phyloP scores from a whole-genome alignment of 2,329 filamentous ascomycete genomes.

The Sporothrix protearum region DNA sequence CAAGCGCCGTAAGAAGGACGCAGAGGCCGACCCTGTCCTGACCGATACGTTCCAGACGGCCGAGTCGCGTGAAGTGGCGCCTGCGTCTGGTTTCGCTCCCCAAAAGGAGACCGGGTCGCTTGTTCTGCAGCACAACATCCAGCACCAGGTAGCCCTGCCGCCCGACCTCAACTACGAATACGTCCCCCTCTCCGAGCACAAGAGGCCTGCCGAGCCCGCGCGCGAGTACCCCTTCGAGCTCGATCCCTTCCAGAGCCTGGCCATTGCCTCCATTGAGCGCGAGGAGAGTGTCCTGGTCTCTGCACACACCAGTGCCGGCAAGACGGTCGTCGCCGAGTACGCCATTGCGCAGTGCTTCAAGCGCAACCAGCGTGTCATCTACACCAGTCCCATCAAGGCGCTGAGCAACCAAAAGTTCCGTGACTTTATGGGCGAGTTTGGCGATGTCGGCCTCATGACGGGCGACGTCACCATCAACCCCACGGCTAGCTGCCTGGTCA shows the following conservation, averaged over 20 bases:
- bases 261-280: constrained; percentile 90
- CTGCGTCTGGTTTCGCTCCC: constrained; percentile 65
- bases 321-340: constrained; percentile 97
- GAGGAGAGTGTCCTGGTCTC: constrained; percentile 96
- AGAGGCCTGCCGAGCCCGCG: constrained; percentile 81
- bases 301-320: constrained; percentile 94
- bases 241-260: constrained; percentile 94
- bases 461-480: constrained; percentile 99
- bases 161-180: constrained; percentile 94
- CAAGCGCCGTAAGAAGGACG: constrained; percentile 62
- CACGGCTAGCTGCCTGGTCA: constrained; percentile 93
- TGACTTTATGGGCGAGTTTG: constrained; percentile 93
- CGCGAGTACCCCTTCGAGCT: constrained; percentile 83
- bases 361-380: constrained; percentile 97
- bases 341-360: constrained; percentile 96
- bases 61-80: constrained; percentile 84
- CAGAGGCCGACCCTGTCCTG: constrained; percentile 67
- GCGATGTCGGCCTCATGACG: constrained; percentile 96
- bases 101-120: constrained; percentile 64
- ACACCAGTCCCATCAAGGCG: constrained; percentile 98
- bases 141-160: constrained; percentile 93
- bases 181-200: constrained; percentile 90
- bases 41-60: constrained; percentile 95
- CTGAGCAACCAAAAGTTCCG: constrained; percentile 98
- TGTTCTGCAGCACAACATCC: constrained; percentile 92